Evolutionary conservation across 176 grass and related monocot species (phyloP), one percentile per base, ranked within the genome.

Genomic region (Hordeum marinum): DNA sequence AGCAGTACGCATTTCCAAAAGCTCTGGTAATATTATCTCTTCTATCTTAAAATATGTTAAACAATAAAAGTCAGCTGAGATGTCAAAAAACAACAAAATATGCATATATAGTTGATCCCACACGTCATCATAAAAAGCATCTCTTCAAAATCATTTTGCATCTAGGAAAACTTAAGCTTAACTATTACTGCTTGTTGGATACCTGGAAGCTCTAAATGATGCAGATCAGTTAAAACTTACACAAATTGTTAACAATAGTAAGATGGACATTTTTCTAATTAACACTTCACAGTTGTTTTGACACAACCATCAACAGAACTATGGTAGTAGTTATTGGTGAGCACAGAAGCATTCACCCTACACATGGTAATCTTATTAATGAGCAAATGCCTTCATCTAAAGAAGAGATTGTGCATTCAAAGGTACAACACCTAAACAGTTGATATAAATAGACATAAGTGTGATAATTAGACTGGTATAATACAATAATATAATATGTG

Each of bases 11-110:
- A 99, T 99, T 82, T 95, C 96, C 66, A 96, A 91, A 68, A 99
- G 87, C 75, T 99, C 96, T 84, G 96, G 96, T 76, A 99, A 90
- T 86, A 89, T 85, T 94, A 99, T 99, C 76, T 99, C 93, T 90
- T 85, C 78, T 58, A 89, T 89, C 96, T 99, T 90, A 6, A 98
- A 84, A 91, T 21, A 86, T 54, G 50, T 58, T 80, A 73, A 89
- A 39, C 10, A 83, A 57, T 18, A 52, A 13, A 80, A 34, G 48
- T 92, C 80, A 86, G 70, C 13, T 67, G 68, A 86, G 41, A 79
- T 74, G 57, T 52, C 6, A 7, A 79, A 80, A 18, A 75, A 40
- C 11, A 87, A 23, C 34, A 79, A 36, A 72, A 87, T 25, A 36
- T 13, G 27, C 8, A 32, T 26, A 82, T 54, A 58, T 61, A 65